These are phyloP conservation scores for Cladosporium velox DNA, from an alignment of 2,329 filamentous ascomycete species.

Conservation along the genomic window DNA sequence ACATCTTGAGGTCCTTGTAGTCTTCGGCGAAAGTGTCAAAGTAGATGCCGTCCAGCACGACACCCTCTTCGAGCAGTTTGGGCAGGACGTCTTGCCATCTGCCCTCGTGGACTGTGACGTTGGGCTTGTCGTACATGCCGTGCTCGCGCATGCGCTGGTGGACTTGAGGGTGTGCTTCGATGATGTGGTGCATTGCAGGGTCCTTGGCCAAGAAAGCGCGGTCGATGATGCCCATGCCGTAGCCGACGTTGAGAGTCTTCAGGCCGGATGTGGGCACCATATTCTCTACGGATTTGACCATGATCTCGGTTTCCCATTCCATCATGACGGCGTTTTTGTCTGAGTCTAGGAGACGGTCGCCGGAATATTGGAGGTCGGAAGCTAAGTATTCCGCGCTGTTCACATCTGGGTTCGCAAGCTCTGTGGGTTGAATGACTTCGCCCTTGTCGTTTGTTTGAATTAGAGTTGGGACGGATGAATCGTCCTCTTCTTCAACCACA, in stretches of 20 bases:
- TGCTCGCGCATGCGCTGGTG: conserved; percentile 48
- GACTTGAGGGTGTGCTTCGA: conserved; percentile 55
- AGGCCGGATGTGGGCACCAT: conserved; percentile 43
- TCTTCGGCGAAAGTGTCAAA: conserved; percentile 98
- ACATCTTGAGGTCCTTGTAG: conserved; percentile 78
- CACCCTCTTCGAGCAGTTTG: conserved; percentile 45
- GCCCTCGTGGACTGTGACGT: conserved; percentile 52
- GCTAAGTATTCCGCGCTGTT: conserved; percentile 52
- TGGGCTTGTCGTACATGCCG: conserved; percentile 52
- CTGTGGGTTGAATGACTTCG: conserved; percentile 28
- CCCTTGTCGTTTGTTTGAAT: conserved; percentile 33
- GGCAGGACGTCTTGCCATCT: conserved; percentile 54
- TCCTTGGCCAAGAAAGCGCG: conserved; percentile 47
- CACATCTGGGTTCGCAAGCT: conserved; percentile 41
- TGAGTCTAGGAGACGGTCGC: conserved; percentile 49
- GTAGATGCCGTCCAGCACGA: conserved; percentile 65
- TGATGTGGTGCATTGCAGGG: conserved; percentile 51
- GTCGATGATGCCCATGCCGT: conserved; percentile 56
- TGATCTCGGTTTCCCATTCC: conserved; percentile 55
- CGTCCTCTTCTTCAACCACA: conserved; percentile 23
- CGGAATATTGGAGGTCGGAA: conserved; percentile 51
- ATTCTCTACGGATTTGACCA: conserved; percentile 49
- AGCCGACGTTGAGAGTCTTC: conserved; percentile 52
- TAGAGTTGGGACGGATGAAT: conserved; percentile 29
- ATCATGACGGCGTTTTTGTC: conserved; percentile 57